Percentiles rank a stretch among this genome's conserved stretches.
These are phyloP conservation scores for Suhomyces tanzawaensis DNA, from an alignment of 805 yeast genomes.

Conservation along the genomic window DNA sequence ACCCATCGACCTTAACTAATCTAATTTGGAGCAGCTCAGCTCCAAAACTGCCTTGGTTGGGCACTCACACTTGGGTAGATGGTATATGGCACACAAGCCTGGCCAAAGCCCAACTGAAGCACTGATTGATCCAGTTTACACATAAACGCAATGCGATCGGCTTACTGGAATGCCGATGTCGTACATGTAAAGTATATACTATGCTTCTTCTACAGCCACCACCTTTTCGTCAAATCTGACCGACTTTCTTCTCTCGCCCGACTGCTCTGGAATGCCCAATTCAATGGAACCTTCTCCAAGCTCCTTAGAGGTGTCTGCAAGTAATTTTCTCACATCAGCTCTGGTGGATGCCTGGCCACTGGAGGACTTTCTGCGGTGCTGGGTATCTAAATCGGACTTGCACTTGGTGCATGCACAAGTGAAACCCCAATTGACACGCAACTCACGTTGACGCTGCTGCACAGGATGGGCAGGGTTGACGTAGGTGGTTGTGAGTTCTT, in stretches of 20 bases:
- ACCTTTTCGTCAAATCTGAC: conserved; percentile 67
- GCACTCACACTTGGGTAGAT: no score
- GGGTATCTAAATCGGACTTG: conserved; percentile 47
- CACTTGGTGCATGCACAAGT: conserved; percentile 67
- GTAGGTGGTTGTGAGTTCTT: conserved; percentile 68
- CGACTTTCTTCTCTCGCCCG: conserved; percentile 54
- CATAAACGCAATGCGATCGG: no score
- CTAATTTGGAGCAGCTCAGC: no score
- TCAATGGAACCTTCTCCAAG: conserved; percentile 41
- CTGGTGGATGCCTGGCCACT: conserved; percentile 17
- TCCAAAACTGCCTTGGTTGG: no score
- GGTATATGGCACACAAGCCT: no score
- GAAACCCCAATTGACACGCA: conserved; percentile 80
- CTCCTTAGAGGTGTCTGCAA: conserved; percentile 39
- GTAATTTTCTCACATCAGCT: conserved; percentile 47
- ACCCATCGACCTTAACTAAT: no score
- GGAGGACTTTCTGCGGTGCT: conserved; percentile 47
- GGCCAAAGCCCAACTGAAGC: no score
- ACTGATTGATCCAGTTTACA: no score
- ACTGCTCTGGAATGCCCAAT: conserved; percentile 40
- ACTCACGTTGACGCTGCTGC: conserved; percentile 59
- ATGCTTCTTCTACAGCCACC: conserved; percentile 42
- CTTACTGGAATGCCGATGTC: no score
- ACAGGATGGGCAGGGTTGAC: conserved; percentile 65
- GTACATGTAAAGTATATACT: no score